Evolutionary conservation across 192 early-diverging fungal species (phyloP).

Genomic region (Dimargaris cristalligena): DNA sequence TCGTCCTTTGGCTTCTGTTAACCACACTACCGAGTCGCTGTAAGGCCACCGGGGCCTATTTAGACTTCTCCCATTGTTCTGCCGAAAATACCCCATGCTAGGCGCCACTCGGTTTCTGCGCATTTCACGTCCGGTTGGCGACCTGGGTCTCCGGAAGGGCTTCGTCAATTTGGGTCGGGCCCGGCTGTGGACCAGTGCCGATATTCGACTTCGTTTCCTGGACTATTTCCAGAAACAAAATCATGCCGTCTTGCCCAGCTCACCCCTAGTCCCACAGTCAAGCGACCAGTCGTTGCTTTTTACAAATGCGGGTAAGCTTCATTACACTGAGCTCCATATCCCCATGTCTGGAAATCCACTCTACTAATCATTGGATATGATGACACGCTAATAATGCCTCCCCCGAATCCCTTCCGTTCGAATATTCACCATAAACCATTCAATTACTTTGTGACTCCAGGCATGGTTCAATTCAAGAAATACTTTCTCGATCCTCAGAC

Average conservation of each 20-base stretch:
- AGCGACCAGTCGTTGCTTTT: slow-evolving; percentile 38
- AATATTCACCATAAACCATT: neutral
- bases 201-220: slow-evolving; percentile 26
- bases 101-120: too few species aligned
- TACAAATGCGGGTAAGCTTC: slow-evolving; percentile 33
- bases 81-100: too few species aligned
- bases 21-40: too few species aligned
- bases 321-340: neutral
- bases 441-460: slow-evolving; percentile 17
- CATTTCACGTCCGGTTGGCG: too few species aligned
- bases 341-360: neutral
- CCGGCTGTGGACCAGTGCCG: neutral
- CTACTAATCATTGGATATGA: neutral
- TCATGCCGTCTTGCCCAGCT: slow-evolving; percentile 24
- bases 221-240: slow-evolving; percentile 27
- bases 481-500: slow-evolving; percentile 30
- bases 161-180: too few species aligned
- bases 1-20: too few species aligned
- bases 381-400: neutral
- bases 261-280: slow-evolving; percentile 30
- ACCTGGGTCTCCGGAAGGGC: too few species aligned
- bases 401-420: neutral
- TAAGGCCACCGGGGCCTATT: too few species aligned
- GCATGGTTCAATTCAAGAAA: slow-evolving; percentile 41
- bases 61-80: too few species aligned